Evolutionary conservation across 345 rosid species (phyloP).

Genomic region (Salix exigua): DNA sequence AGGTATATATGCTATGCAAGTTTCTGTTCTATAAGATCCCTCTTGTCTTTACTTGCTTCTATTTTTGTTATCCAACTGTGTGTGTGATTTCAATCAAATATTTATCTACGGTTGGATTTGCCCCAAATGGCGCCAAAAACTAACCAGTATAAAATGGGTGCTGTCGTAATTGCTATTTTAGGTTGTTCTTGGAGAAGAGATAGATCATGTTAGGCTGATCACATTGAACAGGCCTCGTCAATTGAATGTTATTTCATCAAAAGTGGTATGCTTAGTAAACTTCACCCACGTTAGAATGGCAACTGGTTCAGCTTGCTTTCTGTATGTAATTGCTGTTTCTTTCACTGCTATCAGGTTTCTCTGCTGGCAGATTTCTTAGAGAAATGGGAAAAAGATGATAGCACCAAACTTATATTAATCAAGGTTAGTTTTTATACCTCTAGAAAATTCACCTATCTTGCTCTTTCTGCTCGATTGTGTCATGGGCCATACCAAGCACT

Average conservation of each 20-base stretch:
- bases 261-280: constrained; percentile 53
- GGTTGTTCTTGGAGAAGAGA: constrained; percentile 77
- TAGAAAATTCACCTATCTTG: not conserved
- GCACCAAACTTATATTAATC: constrained; percentile 55
- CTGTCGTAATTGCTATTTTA: constrained; percentile 17
- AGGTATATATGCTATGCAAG: constrained; percentile 13
- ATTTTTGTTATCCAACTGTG: not conserved
- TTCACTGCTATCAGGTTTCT: constrained; percentile 46
- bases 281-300: not conserved
- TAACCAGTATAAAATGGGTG: not conserved
- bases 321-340: not conserved
- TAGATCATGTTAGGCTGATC: constrained; percentile 48
- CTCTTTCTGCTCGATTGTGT: no score
- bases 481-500: not conserved
- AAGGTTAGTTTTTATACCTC: constrained; percentile 43
- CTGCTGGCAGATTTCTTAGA: constrained; percentile 72
- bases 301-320: not conserved
- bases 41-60: not conserved
- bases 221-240: constrained; percentile 85
- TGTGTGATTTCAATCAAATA: not conserved
- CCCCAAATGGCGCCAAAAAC: not conserved
- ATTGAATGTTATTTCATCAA: constrained; percentile 71
- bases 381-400: constrained; percentile 73
- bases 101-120: not conserved
- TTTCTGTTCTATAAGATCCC: not conserved